phyloP scores from a whole-genome alignment of 768 basidiomycete species.

The Collybiopsis confluens region DNA sequence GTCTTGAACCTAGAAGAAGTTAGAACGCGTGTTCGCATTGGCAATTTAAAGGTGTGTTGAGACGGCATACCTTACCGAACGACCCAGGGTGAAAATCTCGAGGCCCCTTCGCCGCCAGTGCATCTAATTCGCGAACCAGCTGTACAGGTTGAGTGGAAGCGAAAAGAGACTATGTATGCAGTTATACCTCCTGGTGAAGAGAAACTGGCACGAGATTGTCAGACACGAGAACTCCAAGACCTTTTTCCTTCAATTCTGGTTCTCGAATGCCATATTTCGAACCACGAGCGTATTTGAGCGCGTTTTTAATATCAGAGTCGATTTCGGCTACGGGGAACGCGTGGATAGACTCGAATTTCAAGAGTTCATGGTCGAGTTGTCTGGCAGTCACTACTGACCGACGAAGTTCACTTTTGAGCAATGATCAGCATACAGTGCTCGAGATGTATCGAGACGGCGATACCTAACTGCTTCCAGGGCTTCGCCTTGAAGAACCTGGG shows the following conservation, averaged over 20 bases:
- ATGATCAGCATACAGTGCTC: too few relatives aligned
- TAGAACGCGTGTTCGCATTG: background rate
- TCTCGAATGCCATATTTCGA: background rate
- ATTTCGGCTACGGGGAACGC: background rate
- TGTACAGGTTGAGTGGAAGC: background rate
- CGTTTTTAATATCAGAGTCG: background rate
- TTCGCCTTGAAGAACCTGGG: background rate
- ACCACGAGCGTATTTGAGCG: background rate
- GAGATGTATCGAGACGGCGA: too few relatives aligned
- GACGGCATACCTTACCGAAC: slow-evolving; percentile 6
- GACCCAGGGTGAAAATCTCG: slow-evolving; percentile 16
- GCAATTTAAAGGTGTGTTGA: background rate
- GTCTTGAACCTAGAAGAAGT: slow-evolving; percentile 12
- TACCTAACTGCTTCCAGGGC: background rate
- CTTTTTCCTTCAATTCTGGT: background rate
- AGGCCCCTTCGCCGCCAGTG: slow-evolving; percentile 11
- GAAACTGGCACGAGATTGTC: slow-evolving; percentile 12
- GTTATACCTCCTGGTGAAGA: slow-evolving; percentile 13
- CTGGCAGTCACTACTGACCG: background rate
- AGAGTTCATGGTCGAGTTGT: background rate
- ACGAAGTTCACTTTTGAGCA: background rate
- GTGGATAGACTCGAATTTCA: background rate
- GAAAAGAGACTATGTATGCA: too few relatives aligned
- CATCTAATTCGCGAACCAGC: slow-evolving; percentile 12
- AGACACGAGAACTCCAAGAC: background rate